Evolutionary conservation across 768 basidiomycete genomes (phyloP), one percentile per base, ranked within the genome.

Genomic region (Boletus barrowsii): DNA sequence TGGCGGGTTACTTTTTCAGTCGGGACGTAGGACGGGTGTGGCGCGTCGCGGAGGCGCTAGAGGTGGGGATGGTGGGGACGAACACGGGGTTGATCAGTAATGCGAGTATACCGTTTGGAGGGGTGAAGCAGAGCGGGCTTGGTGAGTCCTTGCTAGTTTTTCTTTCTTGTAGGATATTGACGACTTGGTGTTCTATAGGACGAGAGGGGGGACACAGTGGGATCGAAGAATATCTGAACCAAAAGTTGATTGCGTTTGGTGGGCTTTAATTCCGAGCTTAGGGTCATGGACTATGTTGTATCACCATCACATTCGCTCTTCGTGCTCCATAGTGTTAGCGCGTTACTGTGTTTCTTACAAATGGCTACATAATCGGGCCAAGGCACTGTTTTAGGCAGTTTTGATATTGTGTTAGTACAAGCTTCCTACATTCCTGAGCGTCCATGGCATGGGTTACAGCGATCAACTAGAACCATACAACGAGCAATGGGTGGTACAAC

Each of bases 1-100:
- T 99, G 22, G 93, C 96, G 18, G 95, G 94, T 5, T 97, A 98
- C 73, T 95, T 98, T 78, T 99, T 85, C 78, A 82, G 84, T 35
- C 72, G 83, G 37, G 96, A 98, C 67, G 78, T 97, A 6, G 90
- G 92, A 4, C 75, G 95, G 37, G 87, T 91, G 41, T 98, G 92
- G 90, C 82, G 96, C 40, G 94, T 99, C 17, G 93, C 95, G 15
- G 97, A 97, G 75, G 87, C 80, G 60, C 76, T 98, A 29, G 93
- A 99, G 72, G 93, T 95, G 7, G 96, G 95, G 5, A 98, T 87
- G 85, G 91, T 95, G 22, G 91, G 90, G 32, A 77, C 81, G 45
- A 94, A 94, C 71, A 90, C 90, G 1, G 88, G 88, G 4, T 47
- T 86, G 52, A 82, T 96, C 65, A 89, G 86, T 53, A 84, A 87